phyloP scores from a whole-genome alignment of 140 eudicot species.

The Erigeron philadelphicus region DNA sequence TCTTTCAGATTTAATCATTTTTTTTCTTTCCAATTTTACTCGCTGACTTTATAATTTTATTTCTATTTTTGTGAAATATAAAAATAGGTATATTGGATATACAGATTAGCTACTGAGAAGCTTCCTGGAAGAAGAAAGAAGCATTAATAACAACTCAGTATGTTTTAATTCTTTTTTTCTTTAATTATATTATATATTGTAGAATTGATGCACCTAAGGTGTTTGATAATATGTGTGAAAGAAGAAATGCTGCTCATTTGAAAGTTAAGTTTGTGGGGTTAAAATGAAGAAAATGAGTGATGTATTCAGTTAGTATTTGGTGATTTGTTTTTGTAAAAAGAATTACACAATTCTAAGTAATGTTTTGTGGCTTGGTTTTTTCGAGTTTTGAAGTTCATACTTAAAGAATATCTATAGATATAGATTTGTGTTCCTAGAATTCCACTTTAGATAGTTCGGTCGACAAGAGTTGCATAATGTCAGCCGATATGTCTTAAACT shows the following conservation, averaged over 20 bases:
- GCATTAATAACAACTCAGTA: conserved; percentile 40
- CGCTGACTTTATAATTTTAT: neutral
- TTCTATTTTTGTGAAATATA: neutral
- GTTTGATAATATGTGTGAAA: conserved; percentile 31
- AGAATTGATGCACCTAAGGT: conserved; percentile 17
- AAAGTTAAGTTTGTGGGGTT: neutral
- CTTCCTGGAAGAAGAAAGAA: conserved; percentile 58
- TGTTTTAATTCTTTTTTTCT: conserved; percentile 13
- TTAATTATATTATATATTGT: neutral
- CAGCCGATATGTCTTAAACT: neutral
- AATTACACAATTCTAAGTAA: conserved; percentile 1
- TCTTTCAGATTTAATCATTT: neutral
- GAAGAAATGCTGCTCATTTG: conserved; percentile 9
- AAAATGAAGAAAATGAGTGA: neutral
- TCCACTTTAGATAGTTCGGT: neutral
- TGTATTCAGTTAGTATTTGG: conserved; percentile 16
- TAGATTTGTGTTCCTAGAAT: neutral
- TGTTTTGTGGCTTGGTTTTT: conserved; percentile 15
- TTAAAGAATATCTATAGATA: neutral
- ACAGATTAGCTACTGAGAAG: conserved; percentile 76
- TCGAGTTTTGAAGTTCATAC: no score
- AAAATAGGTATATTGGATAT: conserved; percentile 74
- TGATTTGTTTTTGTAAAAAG: conserved; percentile 10
- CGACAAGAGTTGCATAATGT: no score
- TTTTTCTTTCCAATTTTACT: neutral